These are phyloP conservation scores for Onygenales sp. DNA, from an alignment of 2,329 filamentous ascomycete genomes.

Conservation along the genomic window DNA sequence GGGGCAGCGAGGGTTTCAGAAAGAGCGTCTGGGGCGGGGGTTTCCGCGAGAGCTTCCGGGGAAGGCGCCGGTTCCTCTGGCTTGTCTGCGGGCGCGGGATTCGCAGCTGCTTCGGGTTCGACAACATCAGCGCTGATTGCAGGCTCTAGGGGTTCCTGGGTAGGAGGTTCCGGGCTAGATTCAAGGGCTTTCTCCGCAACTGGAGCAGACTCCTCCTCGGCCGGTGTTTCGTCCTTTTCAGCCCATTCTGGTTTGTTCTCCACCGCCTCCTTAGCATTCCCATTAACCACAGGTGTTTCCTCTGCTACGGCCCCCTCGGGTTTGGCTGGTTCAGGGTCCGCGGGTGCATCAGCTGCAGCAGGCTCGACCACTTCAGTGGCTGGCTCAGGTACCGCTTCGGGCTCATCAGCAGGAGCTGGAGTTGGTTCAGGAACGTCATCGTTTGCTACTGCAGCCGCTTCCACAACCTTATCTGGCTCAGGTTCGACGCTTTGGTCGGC, in stretches of 20 bases:
- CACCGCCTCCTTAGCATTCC: neutral
- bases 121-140: neutral
- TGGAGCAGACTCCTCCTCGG: too few relatives aligned
- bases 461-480: neutral
- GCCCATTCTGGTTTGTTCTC: neutral
- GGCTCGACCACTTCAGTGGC: neutral
- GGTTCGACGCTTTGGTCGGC: neutral
- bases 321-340: neutral
- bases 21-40: neutral
- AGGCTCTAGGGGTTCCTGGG: neutral
- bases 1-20: neutral
- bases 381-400: neutral
- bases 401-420: neutral
- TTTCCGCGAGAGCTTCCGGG: neutral
- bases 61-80: neutral
- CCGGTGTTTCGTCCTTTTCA: neutral
- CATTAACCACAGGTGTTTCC: neutral
- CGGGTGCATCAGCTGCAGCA: neutral
- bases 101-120: neutral
- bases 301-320: neutral
- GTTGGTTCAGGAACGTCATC: neutral
- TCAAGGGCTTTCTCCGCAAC: too few relatives aligned
- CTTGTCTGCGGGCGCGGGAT: neutral
- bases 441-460: too few relatives aligned
- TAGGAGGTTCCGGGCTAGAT: neutral